phyloP scores from a whole-genome alignment of 139 green algal species.

The Trebouxia sp. region DNA sequence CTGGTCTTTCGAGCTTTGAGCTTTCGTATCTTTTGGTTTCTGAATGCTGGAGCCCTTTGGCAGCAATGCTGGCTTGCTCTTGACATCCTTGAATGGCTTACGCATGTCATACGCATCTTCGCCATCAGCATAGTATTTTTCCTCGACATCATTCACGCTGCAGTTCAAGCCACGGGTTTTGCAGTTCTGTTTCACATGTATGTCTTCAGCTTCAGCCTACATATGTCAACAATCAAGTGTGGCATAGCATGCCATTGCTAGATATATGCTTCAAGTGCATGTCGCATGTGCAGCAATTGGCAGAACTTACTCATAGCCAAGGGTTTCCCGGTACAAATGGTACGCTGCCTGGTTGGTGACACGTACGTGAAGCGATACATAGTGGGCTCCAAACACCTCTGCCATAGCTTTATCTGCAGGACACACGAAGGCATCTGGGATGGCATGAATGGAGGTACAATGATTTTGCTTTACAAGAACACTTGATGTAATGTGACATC shows the following conservation, averaged over 20 bases:
- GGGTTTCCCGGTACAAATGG: constrained; percentile 94
- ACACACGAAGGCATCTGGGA: background rate
- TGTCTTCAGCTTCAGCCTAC: too few species aligned
- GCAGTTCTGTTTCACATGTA: too few species aligned
- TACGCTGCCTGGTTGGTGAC: constrained; percentile 94
- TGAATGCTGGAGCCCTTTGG: background rate
- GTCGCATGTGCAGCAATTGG: too few species aligned
- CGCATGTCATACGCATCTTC: constrained; percentile 99
- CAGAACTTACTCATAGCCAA: constrained; percentile 91
- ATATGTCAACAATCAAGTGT: too few species aligned
- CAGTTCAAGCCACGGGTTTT: background rate
- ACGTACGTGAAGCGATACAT: constrained; percentile 95
- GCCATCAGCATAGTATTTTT: constrained; percentile 97
- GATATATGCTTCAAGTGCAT: too few species aligned
- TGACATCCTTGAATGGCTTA: constrained; percentile 50
- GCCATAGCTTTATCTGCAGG: constrained; percentile 87
- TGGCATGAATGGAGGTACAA: too few species aligned
- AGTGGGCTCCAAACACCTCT: constrained; percentile 94
- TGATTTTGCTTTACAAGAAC: too few species aligned
- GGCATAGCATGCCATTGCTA: too few species aligned
- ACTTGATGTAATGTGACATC: too few species aligned
- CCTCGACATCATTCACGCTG: constrained; percentile 91
- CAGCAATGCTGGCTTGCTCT: background rate
- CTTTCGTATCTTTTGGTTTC: background rate
- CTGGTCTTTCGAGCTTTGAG: background rate